Conservation (phyloP, 2,329 filamentous ascomycete genomes). For the Calonectria honghensis region DNA sequence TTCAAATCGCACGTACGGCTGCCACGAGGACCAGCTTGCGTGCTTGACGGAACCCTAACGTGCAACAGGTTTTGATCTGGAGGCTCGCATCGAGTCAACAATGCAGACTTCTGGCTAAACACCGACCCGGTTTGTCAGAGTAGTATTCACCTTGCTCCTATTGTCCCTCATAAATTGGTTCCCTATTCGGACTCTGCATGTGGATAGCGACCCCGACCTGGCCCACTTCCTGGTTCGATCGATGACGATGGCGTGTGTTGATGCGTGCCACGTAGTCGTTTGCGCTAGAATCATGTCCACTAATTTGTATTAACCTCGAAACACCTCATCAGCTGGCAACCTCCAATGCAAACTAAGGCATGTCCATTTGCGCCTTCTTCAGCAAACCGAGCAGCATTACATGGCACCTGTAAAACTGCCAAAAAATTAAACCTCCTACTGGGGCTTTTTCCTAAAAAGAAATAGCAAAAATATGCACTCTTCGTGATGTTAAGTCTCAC, state of each 20-base stretch:
- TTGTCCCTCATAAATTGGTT: neutral
- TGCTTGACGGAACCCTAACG: neutral
- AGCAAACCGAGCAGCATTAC: neutral
- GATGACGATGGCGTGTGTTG: slow-evolving; percentile 4
- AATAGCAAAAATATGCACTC: neutral
- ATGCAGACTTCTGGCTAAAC: neutral
- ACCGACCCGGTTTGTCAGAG: neutral
- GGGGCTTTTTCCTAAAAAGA: neutral
- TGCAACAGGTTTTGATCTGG: neutral
- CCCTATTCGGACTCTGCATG: neutral
- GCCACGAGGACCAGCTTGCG: neutral
- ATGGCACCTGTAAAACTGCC: too few relatives aligned
- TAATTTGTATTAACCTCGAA: neutral
- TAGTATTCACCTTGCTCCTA: neutral
- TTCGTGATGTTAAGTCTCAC: neutral
- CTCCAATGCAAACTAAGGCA: too few relatives aligned
- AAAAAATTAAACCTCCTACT: neutral
- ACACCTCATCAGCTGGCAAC: neutral
- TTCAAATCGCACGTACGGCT: neutral
- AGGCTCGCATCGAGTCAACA: neutral
- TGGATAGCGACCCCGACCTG: neutral
- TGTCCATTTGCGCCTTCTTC: too few relatives aligned
- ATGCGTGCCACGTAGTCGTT: slow-evolving; percentile 1
- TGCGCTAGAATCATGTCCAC: neutral
- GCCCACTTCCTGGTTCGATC: slow-evolving; percentile 13